Percentiles rank a stretch among this genome's conserved stretches.
Conservation (phyloP, 2,329 filamentous ascomycete species). For the Sclerotinia nivalis region DNA sequence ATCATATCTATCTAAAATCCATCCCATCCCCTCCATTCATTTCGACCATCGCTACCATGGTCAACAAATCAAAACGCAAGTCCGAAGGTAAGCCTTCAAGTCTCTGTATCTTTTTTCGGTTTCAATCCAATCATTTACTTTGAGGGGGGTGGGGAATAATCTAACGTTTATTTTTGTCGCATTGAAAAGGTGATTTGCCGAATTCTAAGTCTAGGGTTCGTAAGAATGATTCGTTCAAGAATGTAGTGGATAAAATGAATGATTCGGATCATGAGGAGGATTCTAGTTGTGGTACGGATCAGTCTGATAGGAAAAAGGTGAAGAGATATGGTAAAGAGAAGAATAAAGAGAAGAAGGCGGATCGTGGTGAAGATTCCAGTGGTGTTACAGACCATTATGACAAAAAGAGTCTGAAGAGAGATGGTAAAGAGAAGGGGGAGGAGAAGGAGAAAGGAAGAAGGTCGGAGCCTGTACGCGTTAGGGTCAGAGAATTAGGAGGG, state of each 20-base stretch:
- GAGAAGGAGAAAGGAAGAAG: slow-evolving; percentile 31
- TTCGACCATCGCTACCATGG: background rate
- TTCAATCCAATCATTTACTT: background rate
- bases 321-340: background rate
- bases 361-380: background rate
- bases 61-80: slow-evolving; percentile 10
- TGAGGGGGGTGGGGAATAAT: background rate
- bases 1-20: background rate
- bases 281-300: background rate
- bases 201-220: background rate
- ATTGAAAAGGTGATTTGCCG: background rate
- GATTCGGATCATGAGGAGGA: background rate
- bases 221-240: background rate
- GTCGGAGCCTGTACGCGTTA: slow-evolving; percentile 28
- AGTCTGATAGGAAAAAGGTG: background rate
- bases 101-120: background rate
- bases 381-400: background rate
- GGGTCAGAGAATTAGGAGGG: background rate
- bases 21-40: too few species aligned
- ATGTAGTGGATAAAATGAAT: background rate
- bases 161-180: background rate
- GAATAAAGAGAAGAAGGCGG: too few species aligned
- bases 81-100: slow-evolving; percentile 9
- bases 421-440: slow-evolving; percentile 17
- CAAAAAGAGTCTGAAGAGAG: background rate